Evolutionary conservation across 306 rosid species (phyloP).

Genomic region (Neltuma alba): DNA sequence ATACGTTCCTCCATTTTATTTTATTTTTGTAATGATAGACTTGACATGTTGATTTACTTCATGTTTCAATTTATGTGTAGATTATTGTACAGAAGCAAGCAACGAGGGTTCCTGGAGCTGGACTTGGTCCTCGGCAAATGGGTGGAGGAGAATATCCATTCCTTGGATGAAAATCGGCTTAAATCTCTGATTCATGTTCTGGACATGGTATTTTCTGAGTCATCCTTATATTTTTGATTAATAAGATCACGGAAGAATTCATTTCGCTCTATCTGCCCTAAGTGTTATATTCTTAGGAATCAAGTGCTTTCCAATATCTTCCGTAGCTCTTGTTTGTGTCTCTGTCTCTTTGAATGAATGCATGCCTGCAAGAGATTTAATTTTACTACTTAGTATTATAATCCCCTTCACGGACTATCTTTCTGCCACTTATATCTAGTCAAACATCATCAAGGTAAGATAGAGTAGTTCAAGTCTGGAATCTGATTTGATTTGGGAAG

Average conservation of each 20-base stretch:
- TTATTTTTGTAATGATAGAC: neutral
- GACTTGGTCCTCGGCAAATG: conserved; percentile 94
- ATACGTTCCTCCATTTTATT: neutral
- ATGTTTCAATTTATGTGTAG: conserved; percentile 36
- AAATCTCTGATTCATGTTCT: conserved; percentile 69
- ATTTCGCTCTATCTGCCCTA: neutral
- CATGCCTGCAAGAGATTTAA: neutral
- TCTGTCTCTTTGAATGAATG: neutral
- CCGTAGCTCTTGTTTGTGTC: neutral
- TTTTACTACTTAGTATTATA: neutral
- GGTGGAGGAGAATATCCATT: conserved; percentile 75
- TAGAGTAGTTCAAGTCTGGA: conserved; percentile 13
- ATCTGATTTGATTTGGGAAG: conserved; percentile 4
- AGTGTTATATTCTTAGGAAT: neutral
- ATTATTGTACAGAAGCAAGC: conserved; percentile 85
- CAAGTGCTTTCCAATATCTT: neutral
- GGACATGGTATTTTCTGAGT: conserved; percentile 55
- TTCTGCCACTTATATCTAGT: conserved; percentile 7
- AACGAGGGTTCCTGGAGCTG: conserved; percentile 82
- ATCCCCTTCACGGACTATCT: neutral
- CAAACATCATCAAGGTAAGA: neutral
- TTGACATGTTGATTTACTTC: neutral
- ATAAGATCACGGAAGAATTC: neutral
- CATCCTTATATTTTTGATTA: neutral
- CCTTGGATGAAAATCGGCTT: conserved; percentile 72